Evolutionary conservation across 108 stramenopile species (phyloP), one percentile per base, ranked within the genome.

Genomic region (Epithemia pelagica): DNA sequence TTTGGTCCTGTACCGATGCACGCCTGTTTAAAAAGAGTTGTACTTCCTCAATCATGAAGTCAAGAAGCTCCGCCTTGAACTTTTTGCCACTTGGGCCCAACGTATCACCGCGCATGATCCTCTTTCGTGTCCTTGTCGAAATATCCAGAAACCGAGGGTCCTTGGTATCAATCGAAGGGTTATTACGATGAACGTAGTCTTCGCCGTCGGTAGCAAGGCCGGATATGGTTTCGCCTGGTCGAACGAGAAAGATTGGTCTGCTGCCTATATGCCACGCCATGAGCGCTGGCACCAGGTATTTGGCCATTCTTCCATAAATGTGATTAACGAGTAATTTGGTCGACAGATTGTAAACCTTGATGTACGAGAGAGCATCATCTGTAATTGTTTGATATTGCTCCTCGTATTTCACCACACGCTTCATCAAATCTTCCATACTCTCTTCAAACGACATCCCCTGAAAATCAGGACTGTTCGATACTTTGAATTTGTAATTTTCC

Each of bases 181-280:
- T 70, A 30, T 64, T 58, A 28, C 24, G 33, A 22, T 25, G 27
- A 10, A 77, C 60, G 51, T 81, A 73, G 58, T 82, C 78, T 51
- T 85, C 80, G 3, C 72, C 68, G 58, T 82, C 83, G 10, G 65
- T 67, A 0, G 58, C 5, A 31, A 84, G 63, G 21, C 76, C 79
- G 27, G 77, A 74, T 46, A 78, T 71, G 20, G 93, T 94, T 58
- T 94, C 80, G 21, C 93, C 93, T 19, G 93, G 88, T 65, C 93
- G 80, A 63, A 86, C 88, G 20, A 94, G 59, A 65, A 80, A 91
- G n/a, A 94, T 79, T 0, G 93, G 93, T 46, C 93, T 56, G 23
- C 80, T 80, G n/a, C 93, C 93, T 78, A 94, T 89, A 59, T 94
- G 88, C 93, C 93, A 94, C 22, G 88, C 84, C 93, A 94, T 94